Conservation (phyloP, 2,329 filamentous ascomycete genomes). For the Triangularia verruculosa region DNA sequence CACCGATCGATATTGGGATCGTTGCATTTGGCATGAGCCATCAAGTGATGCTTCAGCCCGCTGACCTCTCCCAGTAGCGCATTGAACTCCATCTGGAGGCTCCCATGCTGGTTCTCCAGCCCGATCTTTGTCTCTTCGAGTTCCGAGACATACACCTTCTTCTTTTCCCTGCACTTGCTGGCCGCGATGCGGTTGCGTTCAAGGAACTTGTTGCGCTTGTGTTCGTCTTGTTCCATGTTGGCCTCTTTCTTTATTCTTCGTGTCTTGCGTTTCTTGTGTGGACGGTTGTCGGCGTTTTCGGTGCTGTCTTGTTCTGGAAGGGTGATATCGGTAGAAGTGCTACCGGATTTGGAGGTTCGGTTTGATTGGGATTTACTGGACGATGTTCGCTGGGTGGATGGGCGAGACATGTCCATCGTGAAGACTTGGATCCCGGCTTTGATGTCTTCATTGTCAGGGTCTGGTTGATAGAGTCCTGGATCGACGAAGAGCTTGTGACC, state of each 20-base stretch:
- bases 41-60: slow-evolving; percentile 49
- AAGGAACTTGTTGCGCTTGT: slow-evolving; percentile 56
- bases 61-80: slow-evolving; percentile 44
- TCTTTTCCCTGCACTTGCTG: slow-evolving; percentile 70
- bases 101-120: slow-evolving; percentile 44
- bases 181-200: slow-evolving; percentile 71
- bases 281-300: background rate
- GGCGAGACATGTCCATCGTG: slow-evolving; percentile 14
- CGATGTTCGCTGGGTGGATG: slow-evolving; percentile 22
- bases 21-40: slow-evolving; percentile 51
- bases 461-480: slow-evolving; percentile 20
- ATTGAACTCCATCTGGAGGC: slow-evolving; percentile 44
- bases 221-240: slow-evolving; percentile 32
- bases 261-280: slow-evolving; percentile 31
- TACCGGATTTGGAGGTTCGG: slow-evolving; percentile 22
- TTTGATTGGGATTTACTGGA: slow-evolving; percentile 25
- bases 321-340: slow-evolving; percentile 22
- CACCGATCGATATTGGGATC: slow-evolving; percentile 53
- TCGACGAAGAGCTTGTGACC: slow-evolving; percentile 23
- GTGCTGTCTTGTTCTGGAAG: slow-evolving; percentile 18
- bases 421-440: slow-evolving; percentile 19
- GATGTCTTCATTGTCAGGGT: slow-evolving; percentile 18
- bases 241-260: slow-evolving; percentile 25
- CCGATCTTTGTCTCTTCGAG: slow-evolving; percentile 45
- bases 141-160: slow-evolving; percentile 52